These are phyloP conservation scores for Aspergillus puulaauensis DNA, from an alignment of 2,329 filamentous ascomycete genomes.

Conservation along the genomic window DNA sequence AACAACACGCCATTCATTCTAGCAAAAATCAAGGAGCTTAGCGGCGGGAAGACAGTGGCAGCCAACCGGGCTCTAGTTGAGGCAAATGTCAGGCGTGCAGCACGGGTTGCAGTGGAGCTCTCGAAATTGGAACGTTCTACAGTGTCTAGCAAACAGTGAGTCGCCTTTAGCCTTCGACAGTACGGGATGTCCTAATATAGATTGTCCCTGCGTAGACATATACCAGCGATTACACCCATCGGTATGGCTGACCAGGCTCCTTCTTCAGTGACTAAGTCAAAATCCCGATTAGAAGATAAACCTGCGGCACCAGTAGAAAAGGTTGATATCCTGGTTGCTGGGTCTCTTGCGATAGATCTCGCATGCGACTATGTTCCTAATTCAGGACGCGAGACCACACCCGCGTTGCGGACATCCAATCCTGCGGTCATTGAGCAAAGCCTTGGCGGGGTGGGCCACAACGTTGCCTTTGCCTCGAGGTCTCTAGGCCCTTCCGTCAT, in stretches of 20 bases:
- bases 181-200: slow-evolving; percentile 35
- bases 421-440: slow-evolving; percentile 77
- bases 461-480: slow-evolving; percentile 82
- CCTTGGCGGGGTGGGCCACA: slow-evolving; percentile 87
- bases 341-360: slow-evolving; percentile 85
- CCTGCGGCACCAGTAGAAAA: slow-evolving; percentile 21
- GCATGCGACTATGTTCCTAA: slow-evolving; percentile 72
- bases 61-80: slow-evolving; percentile 73
- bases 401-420: slow-evolving; percentile 74
- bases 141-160: slow-evolving; percentile 38
- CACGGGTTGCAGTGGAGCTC: slow-evolving; percentile 64
- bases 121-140: slow-evolving; percentile 51
- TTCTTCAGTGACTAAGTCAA: slow-evolving; percentile 19
- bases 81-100: slow-evolving; percentile 65
- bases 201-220: slow-evolving; percentile 33
- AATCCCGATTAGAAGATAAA: slow-evolving; percentile 7
- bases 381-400: slow-evolving; percentile 34
- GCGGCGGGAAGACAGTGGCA: slow-evolving; percentile 65
- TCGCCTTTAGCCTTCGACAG: slow-evolving; percentile 22
- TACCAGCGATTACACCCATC: slow-evolving; percentile 32
- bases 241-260: slow-evolving; percentile 23
- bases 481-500: slow-evolving; percentile 65
- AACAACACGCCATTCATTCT: slow-evolving; percentile 85
- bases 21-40: slow-evolving; percentile 74
- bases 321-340: slow-evolving; percentile 78